Base-by-base conservation (phyloP, 1,139 yeast genomes). In the Pichia cactophila region DNA sequence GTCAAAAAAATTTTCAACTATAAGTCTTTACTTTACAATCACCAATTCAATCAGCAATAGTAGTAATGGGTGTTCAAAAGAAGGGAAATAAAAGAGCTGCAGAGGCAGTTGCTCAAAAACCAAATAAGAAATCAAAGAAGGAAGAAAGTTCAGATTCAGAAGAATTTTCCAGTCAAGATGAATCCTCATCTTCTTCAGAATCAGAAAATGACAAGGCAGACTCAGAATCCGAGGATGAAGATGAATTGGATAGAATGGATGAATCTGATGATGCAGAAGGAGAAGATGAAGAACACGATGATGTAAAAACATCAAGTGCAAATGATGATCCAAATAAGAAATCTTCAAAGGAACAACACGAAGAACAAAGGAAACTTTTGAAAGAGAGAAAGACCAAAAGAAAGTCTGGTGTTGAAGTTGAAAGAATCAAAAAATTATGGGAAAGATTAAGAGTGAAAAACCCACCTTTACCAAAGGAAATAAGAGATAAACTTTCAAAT, bases 381-480 rank as follows among this genome's bases (percentile, higher is more conserved):
- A 80, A 81, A 50, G 97, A 90, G 65, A 81, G 98, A 68, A 90
- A 89, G 66, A 72, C 87, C 54, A 81, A 83, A 62, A 82, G 96
- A 70, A 88, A 86, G 62, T 78, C 95, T 26, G 97, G 97, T 56
- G 72, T 72, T 42, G 86, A 86, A 68, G 89, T 92, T 48, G 90
- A 87, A 65, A 80, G 81, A 58, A 88, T 92, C 67, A 92, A 92
- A 68, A 74, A 77, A 46, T 68, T 92, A 47, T 92, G 98, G 98
- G 97, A 90, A 70, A 81, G 80, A 65, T 73, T 92, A 59, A 81
- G 97, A 69, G 94, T 86, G 42, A 86, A 86, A 61, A 82, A 80
- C 55, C 90, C 92, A 44, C 86, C 95, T 26, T 75, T 89, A 43
- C 85, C 96, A 45, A 83, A 84, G 57, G 81, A 75, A 52, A 78